phyloP scores from a whole-genome alignment of 176 grass and related monocot genomes.

The Triticum timopheevii region DNA sequence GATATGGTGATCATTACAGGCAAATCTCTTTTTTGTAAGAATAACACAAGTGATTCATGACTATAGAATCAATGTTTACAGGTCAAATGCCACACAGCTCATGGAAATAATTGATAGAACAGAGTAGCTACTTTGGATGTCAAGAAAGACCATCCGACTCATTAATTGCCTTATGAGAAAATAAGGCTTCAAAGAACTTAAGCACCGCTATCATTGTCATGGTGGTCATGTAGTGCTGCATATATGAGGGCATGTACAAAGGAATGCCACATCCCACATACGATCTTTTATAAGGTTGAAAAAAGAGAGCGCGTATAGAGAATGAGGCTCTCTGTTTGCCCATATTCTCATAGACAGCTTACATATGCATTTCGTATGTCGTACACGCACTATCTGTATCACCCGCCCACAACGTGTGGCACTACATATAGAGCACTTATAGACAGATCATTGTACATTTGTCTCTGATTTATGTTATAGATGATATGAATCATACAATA shows the following conservation, averaged over 20 bases:
- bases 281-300: not conserved
- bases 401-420: not conserved
- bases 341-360: not conserved
- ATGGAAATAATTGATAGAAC: slow-evolving; percentile 1
- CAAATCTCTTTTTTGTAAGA: not conserved
- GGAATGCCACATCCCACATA: not conserved
- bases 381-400: not conserved
- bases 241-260: not conserved
- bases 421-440: not conserved
- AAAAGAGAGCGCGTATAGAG: not conserved
- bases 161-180: not conserved
- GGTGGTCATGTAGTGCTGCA: slow-evolving; percentile 2
- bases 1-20: not conserved
- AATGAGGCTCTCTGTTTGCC: not conserved
- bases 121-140: slow-evolving; percentile 10
- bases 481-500: not conserved
- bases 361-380: not conserved
- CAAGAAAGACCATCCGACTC: not conserved
- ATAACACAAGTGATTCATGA: not conserved
- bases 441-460: not conserved
- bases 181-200: slow-evolving; percentile 1
- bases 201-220: not conserved
- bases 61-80: not conserved
- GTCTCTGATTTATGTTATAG: not conserved
- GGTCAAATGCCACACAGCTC: not conserved